These are phyloP conservation scores for Penicillium sp. DNA, from an alignment of 2,329 filamentous ascomycete genomes.

Conservation along the genomic window DNA sequence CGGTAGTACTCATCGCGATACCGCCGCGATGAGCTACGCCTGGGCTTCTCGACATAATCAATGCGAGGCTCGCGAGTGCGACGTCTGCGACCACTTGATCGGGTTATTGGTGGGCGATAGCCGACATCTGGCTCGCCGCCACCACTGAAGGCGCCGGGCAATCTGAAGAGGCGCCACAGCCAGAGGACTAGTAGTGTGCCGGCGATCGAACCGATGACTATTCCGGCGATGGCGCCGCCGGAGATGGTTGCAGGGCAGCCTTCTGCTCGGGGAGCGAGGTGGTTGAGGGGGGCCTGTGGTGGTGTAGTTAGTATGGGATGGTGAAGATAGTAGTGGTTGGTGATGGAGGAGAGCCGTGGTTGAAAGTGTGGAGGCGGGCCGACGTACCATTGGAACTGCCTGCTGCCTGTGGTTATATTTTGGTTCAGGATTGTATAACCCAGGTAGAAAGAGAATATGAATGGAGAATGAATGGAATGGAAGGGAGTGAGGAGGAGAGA, in stretches of 20 bases:
- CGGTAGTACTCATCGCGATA: constrained; percentile 19
- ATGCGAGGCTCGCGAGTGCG: constrained; percentile 31
- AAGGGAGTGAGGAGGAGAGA: too few species aligned
- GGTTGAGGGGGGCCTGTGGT: constrained; percentile 25
- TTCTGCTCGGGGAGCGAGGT: constrained; percentile 28
- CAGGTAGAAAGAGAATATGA: too few species aligned
- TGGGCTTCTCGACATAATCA: constrained; percentile 39
- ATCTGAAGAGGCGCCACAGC: constrained; percentile 36
- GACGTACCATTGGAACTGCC: constrained; percentile 11
- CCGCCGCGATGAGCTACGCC: constrained; percentile 22
- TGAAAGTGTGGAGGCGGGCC: constrained; percentile 3
- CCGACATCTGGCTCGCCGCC: constrained; percentile 30
- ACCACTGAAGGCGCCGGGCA: constrained; percentile 26
- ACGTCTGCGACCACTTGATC: constrained; percentile 22
- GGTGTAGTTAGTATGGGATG: neutral
- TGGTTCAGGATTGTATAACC: too few species aligned
- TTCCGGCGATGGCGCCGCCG: constrained; percentile 44
- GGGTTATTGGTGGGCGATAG: constrained; percentile 25
- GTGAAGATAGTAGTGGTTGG: neutral
- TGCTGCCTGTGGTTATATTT: neutral
- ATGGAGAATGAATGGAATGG: too few species aligned
- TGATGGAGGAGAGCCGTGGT: constrained; percentile 15
- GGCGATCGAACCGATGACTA: constrained; percentile 45
- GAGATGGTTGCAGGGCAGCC: constrained; percentile 36
- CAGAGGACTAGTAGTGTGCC: constrained; percentile 42